Percentiles rank a stretch among this genome's conserved stretches.
phyloP scores from a whole-genome alignment of 2,329 filamentous ascomycete species.

The Colletotrichum salicis region DNA sequence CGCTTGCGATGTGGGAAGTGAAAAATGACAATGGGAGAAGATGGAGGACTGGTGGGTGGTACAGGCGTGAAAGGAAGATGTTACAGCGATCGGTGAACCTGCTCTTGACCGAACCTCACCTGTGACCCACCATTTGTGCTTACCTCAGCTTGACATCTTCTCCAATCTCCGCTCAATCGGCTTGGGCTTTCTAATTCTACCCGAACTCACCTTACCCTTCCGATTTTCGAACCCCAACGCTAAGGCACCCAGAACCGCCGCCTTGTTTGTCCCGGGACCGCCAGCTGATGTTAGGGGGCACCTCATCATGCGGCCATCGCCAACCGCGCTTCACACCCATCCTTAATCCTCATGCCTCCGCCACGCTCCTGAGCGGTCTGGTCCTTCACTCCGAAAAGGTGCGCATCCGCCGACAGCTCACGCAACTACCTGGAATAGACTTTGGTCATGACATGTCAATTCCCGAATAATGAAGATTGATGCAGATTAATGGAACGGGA shows the following conservation, averaged over 20 bases:
- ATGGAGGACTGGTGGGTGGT: background rate
- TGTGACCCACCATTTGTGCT: background rate
- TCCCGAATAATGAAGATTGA: background rate
- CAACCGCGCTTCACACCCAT: background rate
- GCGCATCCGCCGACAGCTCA: background rate
- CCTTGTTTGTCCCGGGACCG: constrained; percentile 2
- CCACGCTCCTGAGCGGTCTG: background rate
- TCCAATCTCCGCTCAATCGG: background rate
- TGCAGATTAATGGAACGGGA: background rate
- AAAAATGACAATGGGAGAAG: background rate
- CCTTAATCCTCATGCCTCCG: background rate
- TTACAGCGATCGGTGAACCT: background rate
- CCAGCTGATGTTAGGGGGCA: background rate
- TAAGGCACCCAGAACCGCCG: constrained; percentile 10
- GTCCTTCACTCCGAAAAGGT: background rate
- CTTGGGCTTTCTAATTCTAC: background rate
- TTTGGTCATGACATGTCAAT: background rate
- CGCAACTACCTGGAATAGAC: background rate
- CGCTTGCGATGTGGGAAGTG: background rate
- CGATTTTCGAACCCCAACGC: constrained; percentile 7
- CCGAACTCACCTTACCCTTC: constrained; percentile 32
- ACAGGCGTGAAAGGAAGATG: background rate
- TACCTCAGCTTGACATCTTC: constrained; percentile 16
- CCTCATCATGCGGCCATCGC: background rate
- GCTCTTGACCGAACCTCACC: background rate